Conservation (phyloP, 495 filamentous ascomycete species). For the Podospora tetraspora region DNA sequence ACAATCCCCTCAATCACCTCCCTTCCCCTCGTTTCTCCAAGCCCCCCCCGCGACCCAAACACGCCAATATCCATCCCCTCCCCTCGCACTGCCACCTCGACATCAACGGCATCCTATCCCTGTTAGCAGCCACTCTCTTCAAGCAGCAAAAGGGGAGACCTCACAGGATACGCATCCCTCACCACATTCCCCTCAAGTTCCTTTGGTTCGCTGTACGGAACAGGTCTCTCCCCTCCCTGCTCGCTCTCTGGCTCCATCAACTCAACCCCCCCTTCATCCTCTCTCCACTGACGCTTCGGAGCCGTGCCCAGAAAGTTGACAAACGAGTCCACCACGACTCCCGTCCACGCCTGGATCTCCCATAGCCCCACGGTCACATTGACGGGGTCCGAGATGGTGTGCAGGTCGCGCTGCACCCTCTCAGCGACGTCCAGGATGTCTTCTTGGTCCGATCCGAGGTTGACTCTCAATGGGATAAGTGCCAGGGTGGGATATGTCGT, state of each 20-base stretch:
- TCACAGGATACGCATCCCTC: constrained; percentile 33
- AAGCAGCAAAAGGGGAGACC: constrained; percentile 6
- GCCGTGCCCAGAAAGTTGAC: constrained; percentile 51
- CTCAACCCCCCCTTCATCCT: neutral
- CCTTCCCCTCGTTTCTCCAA: constrained; percentile 9
- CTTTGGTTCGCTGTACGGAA: neutral
- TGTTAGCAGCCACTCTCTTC: neutral
- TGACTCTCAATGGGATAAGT: constrained; percentile 38
- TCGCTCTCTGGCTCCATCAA: neutral
- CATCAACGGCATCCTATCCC: constrained; percentile 46
- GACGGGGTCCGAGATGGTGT: constrained; percentile 30
- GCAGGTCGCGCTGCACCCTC: constrained; percentile 38
- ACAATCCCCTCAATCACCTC: constrained; percentile 12
- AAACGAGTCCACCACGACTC: constrained; percentile 42
- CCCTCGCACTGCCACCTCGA: constrained; percentile 46
- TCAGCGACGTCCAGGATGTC: constrained; percentile 23
- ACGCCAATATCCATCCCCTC: constrained; percentile 50
- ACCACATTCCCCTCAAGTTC: constrained; percentile 21
- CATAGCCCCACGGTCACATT: constrained; percentile 40
- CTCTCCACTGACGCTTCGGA: neutral
- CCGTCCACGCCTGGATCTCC: constrained; percentile 48
- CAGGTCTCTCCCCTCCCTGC: neutral
- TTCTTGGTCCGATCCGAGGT: neutral
- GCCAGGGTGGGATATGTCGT: constrained; percentile 35
- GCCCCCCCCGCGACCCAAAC: constrained; percentile 33